Conservation (phyloP, 2,329 filamentous ascomycete species). For the Neonectria hederae region DNA sequence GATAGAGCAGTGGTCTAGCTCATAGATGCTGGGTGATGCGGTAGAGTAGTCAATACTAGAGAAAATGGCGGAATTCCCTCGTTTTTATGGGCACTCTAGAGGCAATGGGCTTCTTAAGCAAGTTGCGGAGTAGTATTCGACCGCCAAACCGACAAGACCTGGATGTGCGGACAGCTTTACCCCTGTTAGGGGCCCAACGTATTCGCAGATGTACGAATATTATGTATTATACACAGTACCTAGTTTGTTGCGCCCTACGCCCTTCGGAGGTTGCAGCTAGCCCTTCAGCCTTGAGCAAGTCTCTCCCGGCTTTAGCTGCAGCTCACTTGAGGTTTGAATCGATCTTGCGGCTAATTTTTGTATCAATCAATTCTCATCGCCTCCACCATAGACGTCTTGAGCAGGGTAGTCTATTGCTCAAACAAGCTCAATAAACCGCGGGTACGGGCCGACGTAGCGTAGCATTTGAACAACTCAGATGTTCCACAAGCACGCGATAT, state of each 20-base stretch:
- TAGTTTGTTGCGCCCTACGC: neutral
- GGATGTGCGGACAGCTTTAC: neutral
- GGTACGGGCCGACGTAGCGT: neutral
- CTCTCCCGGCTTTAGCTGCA: neutral
- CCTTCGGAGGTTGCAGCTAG: neutral
- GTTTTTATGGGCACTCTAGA: neutral
- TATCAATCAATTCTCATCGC: neutral
- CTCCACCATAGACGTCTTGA: neutral
- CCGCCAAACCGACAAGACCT: constrained; percentile 21
- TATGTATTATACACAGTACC: neutral
- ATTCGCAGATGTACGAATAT: neutral
- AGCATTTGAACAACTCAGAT: neutral
- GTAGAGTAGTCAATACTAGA: neutral
- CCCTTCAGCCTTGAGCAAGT: neutral
- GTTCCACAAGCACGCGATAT: neutral
- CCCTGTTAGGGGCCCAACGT: neutral
- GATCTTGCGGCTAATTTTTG: neutral
- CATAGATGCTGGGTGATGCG: neutral
- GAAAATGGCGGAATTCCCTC: neutral
- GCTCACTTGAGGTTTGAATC: neutral
- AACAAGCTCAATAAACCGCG: neutral
- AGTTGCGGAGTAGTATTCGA: constrained; percentile 13
- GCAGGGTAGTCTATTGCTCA: neutral
- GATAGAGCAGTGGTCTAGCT: neutral
- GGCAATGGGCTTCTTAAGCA: neutral